A percentile compares a stretch with the other conserved stretches of the same genome.
These are phyloP conservation scores for Scheffersomyces amazonensis DNA, from an alignment of 805 yeast genomes.

Conservation along the genomic window DNA sequence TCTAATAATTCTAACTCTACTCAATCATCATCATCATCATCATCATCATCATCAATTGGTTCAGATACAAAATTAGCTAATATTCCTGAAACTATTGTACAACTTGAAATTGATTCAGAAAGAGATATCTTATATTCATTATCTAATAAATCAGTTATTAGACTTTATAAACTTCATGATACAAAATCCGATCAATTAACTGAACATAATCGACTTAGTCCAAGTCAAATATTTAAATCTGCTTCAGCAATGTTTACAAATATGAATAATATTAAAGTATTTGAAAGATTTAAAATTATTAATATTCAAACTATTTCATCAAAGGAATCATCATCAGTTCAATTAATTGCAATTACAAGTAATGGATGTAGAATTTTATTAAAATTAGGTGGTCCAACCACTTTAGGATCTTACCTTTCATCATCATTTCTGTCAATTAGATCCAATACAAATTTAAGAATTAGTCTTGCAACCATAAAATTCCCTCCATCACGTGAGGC, in stretches of 20 bases:
- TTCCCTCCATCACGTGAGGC: constrained; percentile 62
- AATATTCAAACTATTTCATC: constrained; percentile 60
- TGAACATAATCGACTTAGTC: constrained; percentile 36
- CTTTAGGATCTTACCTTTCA: constrained; percentile 9
- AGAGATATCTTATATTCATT: constrained; percentile 78
- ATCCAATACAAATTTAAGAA: constrained; percentile 20
- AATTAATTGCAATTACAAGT: constrained; percentile 72
- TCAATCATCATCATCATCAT: neutral
- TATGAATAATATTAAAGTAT: constrained; percentile 50
- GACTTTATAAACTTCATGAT: constrained; percentile 69
- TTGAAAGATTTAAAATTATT: constrained; percentile 53
- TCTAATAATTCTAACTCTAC: constrained; percentile 3
- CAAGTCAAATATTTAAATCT: constrained; percentile 45
- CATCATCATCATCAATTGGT: neutral
- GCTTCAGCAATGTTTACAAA: constrained; percentile 54
- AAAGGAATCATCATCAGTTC: constrained; percentile 65
- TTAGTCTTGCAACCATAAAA: constrained; percentile 46
- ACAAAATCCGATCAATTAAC: constrained; percentile 38
- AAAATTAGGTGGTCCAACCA: constrained; percentile 41
- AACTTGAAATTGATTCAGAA: constrained; percentile 71
- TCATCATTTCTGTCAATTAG: constrained; percentile 19
- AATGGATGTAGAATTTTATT: constrained; percentile 80
- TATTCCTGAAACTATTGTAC: constrained; percentile 56
- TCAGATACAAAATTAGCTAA: constrained; percentile 8
- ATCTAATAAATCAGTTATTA: constrained; percentile 75